phyloP scores from a whole-genome alignment of 2,329 filamentous ascomycete genomes.

The Scedosporium minutisporum region DNA sequence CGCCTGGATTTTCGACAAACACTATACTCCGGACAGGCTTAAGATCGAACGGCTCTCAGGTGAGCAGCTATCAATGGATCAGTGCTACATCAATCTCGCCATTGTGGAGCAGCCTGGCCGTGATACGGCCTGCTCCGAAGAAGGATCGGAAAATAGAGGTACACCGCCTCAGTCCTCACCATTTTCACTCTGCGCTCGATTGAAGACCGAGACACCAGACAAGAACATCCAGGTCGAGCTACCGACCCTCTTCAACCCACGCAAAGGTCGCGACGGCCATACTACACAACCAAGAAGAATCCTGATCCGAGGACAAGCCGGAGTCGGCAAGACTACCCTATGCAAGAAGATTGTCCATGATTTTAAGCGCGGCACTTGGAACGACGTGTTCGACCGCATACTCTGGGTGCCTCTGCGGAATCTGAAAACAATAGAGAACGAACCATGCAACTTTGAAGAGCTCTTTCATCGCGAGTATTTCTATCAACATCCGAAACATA shows the following conservation, averaged over 20 bases:
- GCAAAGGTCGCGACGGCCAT: not conserved
- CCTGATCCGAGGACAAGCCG: conserved; percentile 25
- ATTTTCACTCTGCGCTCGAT: conserved; percentile 18
- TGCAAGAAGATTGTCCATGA: conserved; percentile 31
- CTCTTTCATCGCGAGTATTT: conserved; percentile 20
- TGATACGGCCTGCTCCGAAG: not conserved
- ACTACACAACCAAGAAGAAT: conserved; percentile 16
- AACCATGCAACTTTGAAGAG: conserved; percentile 16
- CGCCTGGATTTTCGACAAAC: conserved; percentile 13
- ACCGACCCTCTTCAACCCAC: not conserved
- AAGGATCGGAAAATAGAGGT: conserved; percentile 5
- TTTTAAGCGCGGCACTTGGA: conserved; percentile 18
- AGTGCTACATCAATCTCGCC: conserved; percentile 30
- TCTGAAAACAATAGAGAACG: no score
- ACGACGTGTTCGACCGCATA: conserved; percentile 22
- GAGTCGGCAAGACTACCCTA: conserved; percentile 29
- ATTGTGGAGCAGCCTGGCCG: conserved; percentile 18
- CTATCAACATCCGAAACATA: no score
- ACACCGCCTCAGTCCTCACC: conserved; percentile 10
- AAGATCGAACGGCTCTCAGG: conserved; percentile 25
- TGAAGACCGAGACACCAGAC: conserved; percentile 17
- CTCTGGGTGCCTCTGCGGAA: conserved; percentile 29
- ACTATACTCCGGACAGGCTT: conserved; percentile 16
- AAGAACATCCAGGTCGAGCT: not conserved
- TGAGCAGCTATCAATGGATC: conserved; percentile 20